These are phyloP conservation scores for Euphorbia tirucalli DNA, from an alignment of 345 rosid genomes.

Conservation along the genomic window DNA sequence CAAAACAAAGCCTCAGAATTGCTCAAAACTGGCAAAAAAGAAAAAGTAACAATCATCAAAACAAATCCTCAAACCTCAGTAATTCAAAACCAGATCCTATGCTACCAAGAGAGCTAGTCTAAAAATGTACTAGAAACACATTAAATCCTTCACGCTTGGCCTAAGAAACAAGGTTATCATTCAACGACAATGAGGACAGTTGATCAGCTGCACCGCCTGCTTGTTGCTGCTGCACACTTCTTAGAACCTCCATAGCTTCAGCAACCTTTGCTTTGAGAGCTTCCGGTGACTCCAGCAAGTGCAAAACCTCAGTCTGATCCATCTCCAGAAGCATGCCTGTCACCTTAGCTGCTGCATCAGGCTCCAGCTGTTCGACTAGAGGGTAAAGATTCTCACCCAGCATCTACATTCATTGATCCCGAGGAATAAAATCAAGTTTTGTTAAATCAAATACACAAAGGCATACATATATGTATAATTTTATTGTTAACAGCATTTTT, in stretches of 20 bases:
- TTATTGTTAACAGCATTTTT: too few relatives aligned
- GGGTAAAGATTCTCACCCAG: conserved; percentile 32
- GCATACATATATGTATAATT: too few relatives aligned
- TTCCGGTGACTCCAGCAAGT: conserved; percentile 32
- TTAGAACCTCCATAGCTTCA: conserved; percentile 34
- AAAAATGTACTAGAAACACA: too few relatives aligned
- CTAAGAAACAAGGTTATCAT: background rate
- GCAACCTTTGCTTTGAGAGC: conserved; percentile 32
- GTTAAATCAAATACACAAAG: too few relatives aligned
- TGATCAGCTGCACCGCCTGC: conserved; percentile 22
- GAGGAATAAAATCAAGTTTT: too few relatives aligned
- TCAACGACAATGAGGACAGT: conserved; percentile 14
- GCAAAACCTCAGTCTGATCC: conserved; percentile 36
- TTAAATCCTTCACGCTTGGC: background rate
- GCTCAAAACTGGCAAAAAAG: too few relatives aligned
- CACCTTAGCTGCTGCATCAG: conserved; percentile 30
- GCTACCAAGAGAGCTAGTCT: too few relatives aligned
- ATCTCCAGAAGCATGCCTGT: conserved; percentile 39
- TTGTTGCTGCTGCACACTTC: conserved; percentile 33
- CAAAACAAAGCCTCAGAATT: too few relatives aligned
- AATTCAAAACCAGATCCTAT: too few relatives aligned
- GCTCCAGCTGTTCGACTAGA: conserved; percentile 30
- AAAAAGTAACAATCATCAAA: too few relatives aligned
- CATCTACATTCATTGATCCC: conserved; percentile 11
- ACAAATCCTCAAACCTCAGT: too few relatives aligned